Evolutionary conservation across 352 stramenopile genomes (phyloP), one percentile per base, ranked within the genome.

Genomic region (Globisporangium paddicum): DNA sequence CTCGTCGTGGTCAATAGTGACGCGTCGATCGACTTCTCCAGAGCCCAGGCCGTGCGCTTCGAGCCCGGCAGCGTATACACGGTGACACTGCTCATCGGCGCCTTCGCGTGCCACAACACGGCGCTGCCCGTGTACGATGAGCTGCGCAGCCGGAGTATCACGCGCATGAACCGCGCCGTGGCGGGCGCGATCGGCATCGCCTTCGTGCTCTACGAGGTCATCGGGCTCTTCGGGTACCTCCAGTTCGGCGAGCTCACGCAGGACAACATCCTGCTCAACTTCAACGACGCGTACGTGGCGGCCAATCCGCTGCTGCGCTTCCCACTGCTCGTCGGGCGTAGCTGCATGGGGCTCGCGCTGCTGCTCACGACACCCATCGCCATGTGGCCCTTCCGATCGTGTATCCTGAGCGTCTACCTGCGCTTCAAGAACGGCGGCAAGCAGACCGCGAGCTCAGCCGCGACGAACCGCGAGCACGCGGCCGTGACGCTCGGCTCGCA

Each of bases 251-350:
- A 63, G 42, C 63, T 67, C 11, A 89, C 81, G 3, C 72, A 75
- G 49, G 82, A 91, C 71, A 90, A 89, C 57, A 85, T 90, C 21
- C 47, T 90, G 46, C 73, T 91, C 63, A 91, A 91, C 55, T 91
- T 89, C 44, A 82, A 73, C n/a, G 64, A 77, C 0, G 75, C 66
- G n/a, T 88, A 86, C 53, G 70, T 88, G 16, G 53, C 59, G 0
- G 58, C 74, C 19, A 68, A 88, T 54, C 64, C 73, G 51, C 53
- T 58, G 16, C 64, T 91, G 4, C 60, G 57, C 14, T 55, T 66
- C n/a, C 82, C 79, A 19, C 57, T 91, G 25, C 63, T 86, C 8
- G 35, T 88, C 40, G 82, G 79, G 1, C 82, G 79, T 16, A 66
- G 76, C 23, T 88, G 77, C 58, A 91, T 89, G 77, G 78, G 66